Evolutionary conservation across 192 early-diverging fungal species (phyloP), one percentile per base, ranked within the genome.

Genomic region (Lobosporangium transversale): DNA sequence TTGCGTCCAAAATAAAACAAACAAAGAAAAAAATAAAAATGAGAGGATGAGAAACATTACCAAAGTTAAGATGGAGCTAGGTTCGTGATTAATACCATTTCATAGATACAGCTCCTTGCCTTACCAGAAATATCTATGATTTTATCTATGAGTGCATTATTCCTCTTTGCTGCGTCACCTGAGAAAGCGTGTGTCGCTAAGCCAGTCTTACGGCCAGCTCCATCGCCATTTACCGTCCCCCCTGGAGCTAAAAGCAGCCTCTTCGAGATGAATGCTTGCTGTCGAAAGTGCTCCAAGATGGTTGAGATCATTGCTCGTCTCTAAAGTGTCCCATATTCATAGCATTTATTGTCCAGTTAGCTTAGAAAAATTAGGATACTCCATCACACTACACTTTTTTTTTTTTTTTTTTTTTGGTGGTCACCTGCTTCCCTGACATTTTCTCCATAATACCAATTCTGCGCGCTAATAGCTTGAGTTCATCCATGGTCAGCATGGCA

Each of bases 391-490:
- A 18, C 53, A 49, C 42, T 10, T 29, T n/a, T 8, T 31, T 45
- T 35, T 12, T 27, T 23, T 5, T 29, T 21, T 12, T 20, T 40
- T n/a, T 21, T 17, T 2, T 50, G 12, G n/a, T 5, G 8, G 18
- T 53, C 64, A 79, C 67, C 61, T 53, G 44, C 10, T 64, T 68
- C 0, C 66, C 66, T 12, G 60, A 64, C 17, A 79, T 36, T 20
- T 51, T 65, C 40, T 79, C 66, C 14, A 53, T 45, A 11, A 69
- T 47, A 2, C 76, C 67, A 0, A 64, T 51, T 18, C 57, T 33
- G 4, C 69, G 58, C 9, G 63, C 65, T 50, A 70, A 42, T 2
- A 60, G 35, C 58, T 83, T 83, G 10, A 83, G 50, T 49, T 81
- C 75, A 29, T 75, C 70, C 44, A 74, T 44, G 1, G 40, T 45